phyloP scores from a whole-genome alignment of 2,329 filamentous ascomycete species.

The Corinectria fuckeliana region DNA sequence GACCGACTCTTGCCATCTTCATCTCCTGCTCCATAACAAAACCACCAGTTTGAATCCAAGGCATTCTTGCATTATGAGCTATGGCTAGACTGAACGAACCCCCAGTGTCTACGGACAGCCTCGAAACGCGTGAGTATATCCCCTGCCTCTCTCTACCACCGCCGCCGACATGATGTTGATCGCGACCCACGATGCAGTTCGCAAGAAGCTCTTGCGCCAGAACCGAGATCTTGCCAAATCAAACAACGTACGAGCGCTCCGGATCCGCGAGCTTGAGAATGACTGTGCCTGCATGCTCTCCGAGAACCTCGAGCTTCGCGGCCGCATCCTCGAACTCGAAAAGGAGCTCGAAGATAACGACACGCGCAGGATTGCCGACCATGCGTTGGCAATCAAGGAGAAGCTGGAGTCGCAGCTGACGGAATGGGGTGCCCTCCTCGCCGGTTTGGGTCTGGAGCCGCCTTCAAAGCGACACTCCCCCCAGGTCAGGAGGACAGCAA shows the following conservation, averaged over 20 bases:
- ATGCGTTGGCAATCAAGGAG: slow-evolving; percentile 72
- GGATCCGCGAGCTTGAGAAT: slow-evolving; percentile 77
- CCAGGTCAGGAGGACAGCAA: slow-evolving; percentile 48
- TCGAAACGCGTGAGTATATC: slow-evolving; percentile 71
- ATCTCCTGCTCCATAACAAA: slow-evolving; percentile 26
- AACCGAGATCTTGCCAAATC: slow-evolving; percentile 83
- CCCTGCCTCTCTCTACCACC: slow-evolving; percentile 8
- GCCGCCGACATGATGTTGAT: slow-evolving; percentile 22
- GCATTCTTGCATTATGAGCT: slow-evolving; percentile 45
- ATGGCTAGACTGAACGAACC: slow-evolving; percentile 87
- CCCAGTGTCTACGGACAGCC: slow-evolving; percentile 69
- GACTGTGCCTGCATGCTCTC: slow-evolving; percentile 76
- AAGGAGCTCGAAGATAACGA: slow-evolving; percentile 69
- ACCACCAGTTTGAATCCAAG: slow-evolving; percentile 2
- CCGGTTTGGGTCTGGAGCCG: slow-evolving; percentile 67
- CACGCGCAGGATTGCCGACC: slow-evolving; percentile 65
- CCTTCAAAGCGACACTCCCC: slow-evolving; percentile 57
- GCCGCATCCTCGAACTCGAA: slow-evolving; percentile 73
- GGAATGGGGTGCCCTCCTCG: slow-evolving; percentile 73
- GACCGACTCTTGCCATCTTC: slow-evolving; percentile 31
- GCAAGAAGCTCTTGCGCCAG: slow-evolving; percentile 79
- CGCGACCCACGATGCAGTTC: slow-evolving; percentile 59
- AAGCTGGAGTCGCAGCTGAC: slow-evolving; percentile 75
- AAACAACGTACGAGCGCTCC: slow-evolving; percentile 79
- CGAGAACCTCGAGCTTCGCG: slow-evolving; percentile 78